Evolutionary conservation across 495 filamentous ascomycete genomes (phyloP), one percentile per base, ranked within the genome.

Genomic region (Hypoxylon trugodes): DNA sequence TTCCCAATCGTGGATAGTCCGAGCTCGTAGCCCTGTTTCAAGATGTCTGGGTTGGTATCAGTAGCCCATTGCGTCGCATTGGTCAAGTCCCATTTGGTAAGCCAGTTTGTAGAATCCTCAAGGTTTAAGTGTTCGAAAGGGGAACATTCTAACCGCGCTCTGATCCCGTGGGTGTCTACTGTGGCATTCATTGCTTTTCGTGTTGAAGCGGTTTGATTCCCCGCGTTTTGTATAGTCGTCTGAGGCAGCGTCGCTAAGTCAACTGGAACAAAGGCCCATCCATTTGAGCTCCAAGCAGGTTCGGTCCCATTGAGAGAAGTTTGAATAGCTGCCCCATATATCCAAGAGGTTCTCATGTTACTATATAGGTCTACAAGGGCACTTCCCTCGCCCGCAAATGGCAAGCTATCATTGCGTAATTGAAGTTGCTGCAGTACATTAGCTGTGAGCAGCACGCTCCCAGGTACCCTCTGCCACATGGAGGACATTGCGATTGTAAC

Each of bases 401-500:
- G n/a, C n/a, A n/a, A n/a, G n/a, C n/a, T n/a, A n/a, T n/a, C n/a
- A n/a, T n/a, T n/a, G 9, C 64, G 45, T 1, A 70, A 22, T 46
- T 68, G 50, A 12, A 62, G 22, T 13, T 42, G 26, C 15, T 64
- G 48, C 6, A 42, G 26, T 8, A 61, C 8, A 18, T 38, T 18
- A 18, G 41, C 24, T 13, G 33, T 26, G 1, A 38, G 46, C 7
- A 64, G 52, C 15, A 50, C 25, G 19, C n/a, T 45, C 0, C 58
- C 55, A 3, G 53, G 51, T 8, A 36, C 43, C 49, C 54, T 33
- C 4, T 18, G n/a, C 65, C 76, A 76, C 1, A 79, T 15, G 6
- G 70, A 75, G 4, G 75, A 77, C 74, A 79, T 79, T 1, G 71
- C 46, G 16, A 75, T 73, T 4, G 74, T 79, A 24, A 70, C 75